A percentile compares a stretch with the other conserved stretches of the same genome.
Conservation (phyloP, 2,329 filamentous ascomycete species). For the Pseudogymnoascus sp. region DNA sequence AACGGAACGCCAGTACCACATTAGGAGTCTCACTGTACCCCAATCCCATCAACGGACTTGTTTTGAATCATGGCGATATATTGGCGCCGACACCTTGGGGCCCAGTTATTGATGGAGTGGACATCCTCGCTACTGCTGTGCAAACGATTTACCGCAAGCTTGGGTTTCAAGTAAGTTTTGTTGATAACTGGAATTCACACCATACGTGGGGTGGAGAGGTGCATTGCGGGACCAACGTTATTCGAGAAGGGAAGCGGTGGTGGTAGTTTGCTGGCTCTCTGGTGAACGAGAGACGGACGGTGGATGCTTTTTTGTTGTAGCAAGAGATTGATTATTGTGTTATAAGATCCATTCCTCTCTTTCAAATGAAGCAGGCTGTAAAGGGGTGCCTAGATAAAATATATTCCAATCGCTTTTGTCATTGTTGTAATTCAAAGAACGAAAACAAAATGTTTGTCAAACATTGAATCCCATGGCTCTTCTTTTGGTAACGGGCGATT, state of each 20-base stretch:
- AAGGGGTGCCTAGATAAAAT: not conserved
- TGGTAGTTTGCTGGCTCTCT: not conserved
- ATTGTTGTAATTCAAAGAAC: not conserved
- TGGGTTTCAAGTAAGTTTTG: conserved; percentile 16
- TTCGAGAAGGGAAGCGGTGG: not conserved
- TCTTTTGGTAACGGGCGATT: too few relatives aligned
- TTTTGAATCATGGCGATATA: conserved; percentile 15
- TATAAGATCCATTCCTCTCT: not conserved
- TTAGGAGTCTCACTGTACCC: conserved; percentile 11
- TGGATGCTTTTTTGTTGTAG: not conserved
- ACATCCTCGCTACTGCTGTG: conserved; percentile 16
- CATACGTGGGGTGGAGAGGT: conserved; percentile 20
- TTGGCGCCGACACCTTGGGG: conserved; percentile 19
- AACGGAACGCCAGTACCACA: conserved; percentile 6
- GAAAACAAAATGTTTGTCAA: not conserved
- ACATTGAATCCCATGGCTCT: not conserved
- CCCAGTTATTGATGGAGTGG: conserved; percentile 18
- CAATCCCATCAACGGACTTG: conserved; percentile 10
- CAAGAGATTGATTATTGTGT: not conserved
- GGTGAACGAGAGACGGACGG: not conserved
- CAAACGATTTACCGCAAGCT: conserved; percentile 13
- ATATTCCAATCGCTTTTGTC: not conserved
- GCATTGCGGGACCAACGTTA: conserved; percentile 20
- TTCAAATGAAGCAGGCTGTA: not conserved
- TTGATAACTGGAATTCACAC: conserved; percentile 21